Conservation (phyloP, 2,329 filamentous ascomycete species). For the Fusarium sulawesiense region DNA sequence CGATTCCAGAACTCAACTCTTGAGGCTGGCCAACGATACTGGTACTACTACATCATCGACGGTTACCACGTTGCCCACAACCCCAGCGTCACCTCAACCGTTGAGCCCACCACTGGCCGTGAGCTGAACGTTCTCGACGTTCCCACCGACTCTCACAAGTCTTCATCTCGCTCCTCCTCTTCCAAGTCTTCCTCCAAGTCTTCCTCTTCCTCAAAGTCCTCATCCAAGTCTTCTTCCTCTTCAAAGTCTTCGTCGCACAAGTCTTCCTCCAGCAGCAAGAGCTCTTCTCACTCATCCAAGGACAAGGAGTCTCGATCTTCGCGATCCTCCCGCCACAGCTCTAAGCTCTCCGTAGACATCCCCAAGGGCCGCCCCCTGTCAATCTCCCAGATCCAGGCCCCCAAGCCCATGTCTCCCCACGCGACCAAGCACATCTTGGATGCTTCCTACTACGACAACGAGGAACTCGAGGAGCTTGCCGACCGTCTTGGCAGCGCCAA, state of each 20-base stretch:
- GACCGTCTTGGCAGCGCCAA: slow-evolving; percentile 75
- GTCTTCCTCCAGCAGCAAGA: slow-evolving; percentile 47
- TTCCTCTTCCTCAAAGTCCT: slow-evolving; percentile 54
- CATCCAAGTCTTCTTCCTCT: slow-evolving; percentile 55
- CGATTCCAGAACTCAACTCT: slow-evolving; percentile 90
- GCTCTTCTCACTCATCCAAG: slow-evolving; percentile 59
- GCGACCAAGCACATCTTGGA: slow-evolving; percentile 89
- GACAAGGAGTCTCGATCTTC: slow-evolving; percentile 56
- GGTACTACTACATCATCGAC: slow-evolving; percentile 99
- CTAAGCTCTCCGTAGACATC: slow-evolving; percentile 72
- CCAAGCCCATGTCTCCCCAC: slow-evolving; percentile 88
- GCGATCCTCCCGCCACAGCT: slow-evolving; percentile 59
- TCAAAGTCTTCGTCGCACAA: slow-evolving; percentile 54
- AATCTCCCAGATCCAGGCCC: slow-evolving; percentile 88
- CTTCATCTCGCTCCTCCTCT: slow-evolving; percentile 56
- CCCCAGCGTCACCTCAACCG: slow-evolving; percentile 86
- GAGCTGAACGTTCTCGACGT: slow-evolving; percentile 98
- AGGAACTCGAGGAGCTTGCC: slow-evolving; percentile 82
- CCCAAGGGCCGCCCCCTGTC: slow-evolving; percentile 90
- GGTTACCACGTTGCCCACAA: slow-evolving; percentile 98
- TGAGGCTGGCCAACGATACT: slow-evolving; percentile 92
- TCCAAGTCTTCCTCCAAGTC: slow-evolving; percentile 55
- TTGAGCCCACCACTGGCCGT: slow-evolving; percentile 96
- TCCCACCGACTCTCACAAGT: slow-evolving; percentile 63
- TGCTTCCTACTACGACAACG: slow-evolving; percentile 78